phyloP scores from a whole-genome alignment of 2,329 filamentous ascomycete species.

The Chalaropsis ovoidea region DNA sequence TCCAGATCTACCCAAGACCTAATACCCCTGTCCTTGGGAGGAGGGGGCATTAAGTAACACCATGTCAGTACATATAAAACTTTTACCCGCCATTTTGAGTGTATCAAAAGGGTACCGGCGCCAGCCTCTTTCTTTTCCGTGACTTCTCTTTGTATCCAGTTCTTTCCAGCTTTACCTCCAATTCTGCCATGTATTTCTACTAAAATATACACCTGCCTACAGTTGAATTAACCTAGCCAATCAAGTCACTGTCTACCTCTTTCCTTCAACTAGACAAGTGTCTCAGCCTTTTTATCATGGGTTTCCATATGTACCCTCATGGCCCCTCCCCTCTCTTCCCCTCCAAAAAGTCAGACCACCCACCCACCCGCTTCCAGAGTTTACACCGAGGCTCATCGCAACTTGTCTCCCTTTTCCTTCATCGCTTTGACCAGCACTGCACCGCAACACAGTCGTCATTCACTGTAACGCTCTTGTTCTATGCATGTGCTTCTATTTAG shows the following conservation, averaged over 20 bases:
- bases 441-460: background rate
- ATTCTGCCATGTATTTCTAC: background rate
- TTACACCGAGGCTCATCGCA: background rate
- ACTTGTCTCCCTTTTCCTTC: background rate
- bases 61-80: slow-evolving; percentile 16
- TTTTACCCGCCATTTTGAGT: slow-evolving; percentile 22
- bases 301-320: too few species aligned
- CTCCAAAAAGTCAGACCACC: background rate
- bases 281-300: background rate
- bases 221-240: background rate
- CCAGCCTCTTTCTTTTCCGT: slow-evolving; percentile 22
- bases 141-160: background rate
- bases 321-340: background rate
- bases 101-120: slow-evolving; percentile 18
- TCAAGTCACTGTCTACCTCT: background rate
- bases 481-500: slow-evolving; percentile 7
- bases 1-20: slow-evolving; percentile 2
- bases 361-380: background rate
- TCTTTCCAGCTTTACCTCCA: background rate
- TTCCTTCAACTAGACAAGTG: background rate
- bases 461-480: background rate
- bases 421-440: background rate
- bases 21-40: background rate
- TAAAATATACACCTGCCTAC: background rate
- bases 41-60: slow-evolving; percentile 1